Evolutionary conservation across 345 rosid genomes (phyloP).

Genomic region (Arabis alpina): DNA sequence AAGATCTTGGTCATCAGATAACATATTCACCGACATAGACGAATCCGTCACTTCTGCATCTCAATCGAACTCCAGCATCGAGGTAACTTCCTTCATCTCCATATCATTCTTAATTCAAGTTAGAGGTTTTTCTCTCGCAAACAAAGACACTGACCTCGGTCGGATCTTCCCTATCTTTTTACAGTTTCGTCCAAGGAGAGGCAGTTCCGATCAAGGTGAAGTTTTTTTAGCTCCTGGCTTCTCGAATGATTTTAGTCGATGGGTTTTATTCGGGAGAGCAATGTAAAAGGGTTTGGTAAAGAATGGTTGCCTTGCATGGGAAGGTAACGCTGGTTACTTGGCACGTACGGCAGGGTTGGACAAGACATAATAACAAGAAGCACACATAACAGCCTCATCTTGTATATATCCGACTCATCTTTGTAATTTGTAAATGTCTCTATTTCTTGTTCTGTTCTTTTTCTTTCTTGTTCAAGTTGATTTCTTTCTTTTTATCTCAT

Average conservation of each 20-base stretch:
- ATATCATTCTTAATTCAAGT: slow-evolving; percentile 1
- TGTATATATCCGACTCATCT: slow-evolving; percentile 36
- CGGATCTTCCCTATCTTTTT: neutral
- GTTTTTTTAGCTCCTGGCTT: slow-evolving; percentile 28
- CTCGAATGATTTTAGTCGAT: slow-evolving; percentile 36
- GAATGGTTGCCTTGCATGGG: slow-evolving; percentile 14
- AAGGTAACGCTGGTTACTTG: slow-evolving; percentile 35
- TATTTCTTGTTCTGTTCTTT: neutral
- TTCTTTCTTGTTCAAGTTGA: neutral
- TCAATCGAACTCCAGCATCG: slow-evolving; percentile 20
- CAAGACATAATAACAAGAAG: neutral
- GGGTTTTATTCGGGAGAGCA: slow-evolving; percentile 36
- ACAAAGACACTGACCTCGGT: slow-evolving; percentile 30
- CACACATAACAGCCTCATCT: neutral
- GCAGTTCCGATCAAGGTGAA: slow-evolving; percentile 10
- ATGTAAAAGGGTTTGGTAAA: slow-evolving; percentile 19
- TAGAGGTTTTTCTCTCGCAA: neutral
- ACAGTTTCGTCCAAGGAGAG: slow-evolving; percentile 7
- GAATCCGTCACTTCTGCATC: slow-evolving; percentile 42
- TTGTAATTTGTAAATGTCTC: slow-evolving; percentile 23
- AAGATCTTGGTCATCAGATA: slow-evolving; percentile 39
- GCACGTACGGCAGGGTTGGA: slow-evolving; percentile 10
- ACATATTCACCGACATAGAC: slow-evolving; percentile 40
- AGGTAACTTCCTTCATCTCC: slow-evolving; percentile 26
- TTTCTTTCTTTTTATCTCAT: neutral